Base-by-base conservation (phyloP, 768 basidiomycete species). In the Exidia glandulosa region DNA sequence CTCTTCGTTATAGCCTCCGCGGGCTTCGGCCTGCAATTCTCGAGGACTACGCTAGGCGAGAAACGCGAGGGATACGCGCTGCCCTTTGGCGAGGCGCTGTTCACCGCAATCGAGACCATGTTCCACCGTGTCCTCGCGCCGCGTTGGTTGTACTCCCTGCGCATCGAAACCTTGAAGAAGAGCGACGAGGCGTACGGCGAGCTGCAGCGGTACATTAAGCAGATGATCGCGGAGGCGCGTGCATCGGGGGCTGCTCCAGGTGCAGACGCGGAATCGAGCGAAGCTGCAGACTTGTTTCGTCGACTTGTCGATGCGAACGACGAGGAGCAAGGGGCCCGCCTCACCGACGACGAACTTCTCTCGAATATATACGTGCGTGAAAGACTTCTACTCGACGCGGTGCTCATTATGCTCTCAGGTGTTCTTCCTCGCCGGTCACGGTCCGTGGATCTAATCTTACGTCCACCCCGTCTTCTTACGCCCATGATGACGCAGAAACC, bases 371-470 rank as follows among this genome's bases (percentile, higher is more conserved):
- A 79, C 63, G 80, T 80, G 63, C 62, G 77, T 68, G 16, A 4
- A 10, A 6, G 7, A 9, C 27, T 41, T 47, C 32, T 36, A 52
- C 32, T 2, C 10, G 48, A 33, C 3, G n/a, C 23, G 50, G 57
- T n/a, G 45, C 0, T 30, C 9, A 59, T 25, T 4, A 41, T 55
- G 54, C 13, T 32, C 37, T 16, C 45, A 81, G 79, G 64, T 66
- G 3, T 81, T 79, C 64, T 70, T 79, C 32, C 65, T 81, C 27
- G 78, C 78, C 23, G 80, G 79, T 13, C 77, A 79, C 64, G 79
- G 79, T 77, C 59, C 5, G 70, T 33, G 36, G 6, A 48, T 37
- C 36, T 9, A 48, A n/a, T 9, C 6, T 48, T 7, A 7, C 47
- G 7, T 7, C 23, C 47, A n/a, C 25, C 9, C 47, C 25, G 9